Percentiles rank a stretch among this genome's conserved stretches.
Evolutionary conservation across 2,329 filamentous ascomycete genomes (phyloP).

Genomic region (Sarocladiaceae sp.): DNA sequence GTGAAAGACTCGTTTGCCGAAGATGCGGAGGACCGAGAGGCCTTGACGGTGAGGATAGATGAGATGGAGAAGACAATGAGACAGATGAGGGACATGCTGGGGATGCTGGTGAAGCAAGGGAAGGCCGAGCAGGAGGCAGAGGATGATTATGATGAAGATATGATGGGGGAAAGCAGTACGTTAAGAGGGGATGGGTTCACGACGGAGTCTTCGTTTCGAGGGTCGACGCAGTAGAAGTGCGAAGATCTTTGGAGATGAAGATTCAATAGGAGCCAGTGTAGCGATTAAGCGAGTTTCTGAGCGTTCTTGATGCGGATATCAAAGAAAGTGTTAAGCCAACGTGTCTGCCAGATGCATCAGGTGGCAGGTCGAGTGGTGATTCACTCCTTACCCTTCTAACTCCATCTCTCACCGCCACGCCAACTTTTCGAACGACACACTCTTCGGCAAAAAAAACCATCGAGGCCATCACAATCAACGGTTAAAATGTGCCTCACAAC

Average conservation of each 20-base stretch:
- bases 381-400: background rate
- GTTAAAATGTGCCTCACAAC: conserved; percentile 40
- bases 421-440: background rate
- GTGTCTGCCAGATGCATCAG: too few species aligned
- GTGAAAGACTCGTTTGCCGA: conserved; percentile 39
- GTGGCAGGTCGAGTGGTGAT: background rate
- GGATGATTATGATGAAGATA: conserved; percentile 20
- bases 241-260: too few species aligned
- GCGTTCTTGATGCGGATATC: too few species aligned
- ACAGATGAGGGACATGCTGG: conserved; percentile 42
- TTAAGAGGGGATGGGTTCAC: conserved; percentile 20
- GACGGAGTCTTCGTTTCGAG: conserved; percentile 23
- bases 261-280: too few species aligned
- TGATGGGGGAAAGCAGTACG: conserved; percentile 21
- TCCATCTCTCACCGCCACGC: background rate
- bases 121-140: conserved; percentile 17
- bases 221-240: conserved; percentile 7
- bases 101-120: conserved; percentile 26
- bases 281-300: too few species aligned
- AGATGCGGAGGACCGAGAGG: conserved; percentile 38
- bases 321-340: too few species aligned
- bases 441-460: too few species aligned
- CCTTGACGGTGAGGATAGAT: conserved; percentile 38
- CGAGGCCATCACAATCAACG: conserved; percentile 8
- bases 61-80: conserved; percentile 43